Percentiles rank a stretch among this genome's conserved stretches.
Evolutionary conservation across 2,329 filamentous ascomycete species (phyloP).

Genomic region (Fusarium citri): DNA sequence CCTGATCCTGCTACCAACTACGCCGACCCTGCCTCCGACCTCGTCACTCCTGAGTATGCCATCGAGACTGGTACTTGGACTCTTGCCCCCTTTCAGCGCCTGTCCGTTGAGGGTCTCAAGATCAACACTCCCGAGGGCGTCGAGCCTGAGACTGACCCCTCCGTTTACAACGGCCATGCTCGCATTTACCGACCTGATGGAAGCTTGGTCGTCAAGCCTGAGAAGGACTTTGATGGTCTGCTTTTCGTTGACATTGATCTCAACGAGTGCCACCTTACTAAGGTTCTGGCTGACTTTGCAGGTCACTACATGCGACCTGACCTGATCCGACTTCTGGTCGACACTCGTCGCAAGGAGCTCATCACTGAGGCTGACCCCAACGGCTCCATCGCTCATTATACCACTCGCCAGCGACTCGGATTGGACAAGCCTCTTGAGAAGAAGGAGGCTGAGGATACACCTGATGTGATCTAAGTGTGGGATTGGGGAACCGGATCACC

Average conservation of each 20-base stretch:
- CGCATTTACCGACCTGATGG: constrained; percentile 45
- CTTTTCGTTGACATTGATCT: constrained; percentile 64
- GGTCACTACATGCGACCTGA: constrained; percentile 55
- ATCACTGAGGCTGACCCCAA: constrained; percentile 33
- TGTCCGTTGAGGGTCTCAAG: constrained; percentile 41
- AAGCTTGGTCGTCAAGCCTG: constrained; percentile 41
- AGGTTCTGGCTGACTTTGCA: constrained; percentile 51
- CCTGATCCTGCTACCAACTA: constrained; percentile 46
- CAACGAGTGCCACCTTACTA: constrained; percentile 46
- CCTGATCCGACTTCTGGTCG: constrained; percentile 52
- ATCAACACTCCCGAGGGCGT: constrained; percentile 45
- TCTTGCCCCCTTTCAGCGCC: constrained; percentile 42
- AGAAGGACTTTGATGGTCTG: constrained; percentile 57
- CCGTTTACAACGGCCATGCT: constrained; percentile 42
- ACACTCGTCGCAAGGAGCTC: constrained; percentile 42
- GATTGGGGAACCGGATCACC: neutral
- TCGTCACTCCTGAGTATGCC: constrained; percentile 45
- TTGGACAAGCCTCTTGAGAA: constrained; percentile 37
- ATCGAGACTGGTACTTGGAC: constrained; percentile 46
- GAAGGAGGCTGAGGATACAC: constrained; percentile 22
- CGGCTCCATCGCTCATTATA: constrained; percentile 22
- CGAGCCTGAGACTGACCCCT: constrained; percentile 42
- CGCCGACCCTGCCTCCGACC: constrained; percentile 40
- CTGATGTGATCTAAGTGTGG: neutral
- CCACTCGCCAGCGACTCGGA: constrained; percentile 31